Base-by-base conservation (phyloP, 192 early-diverging fungal genomes). In the Coemansia sp. region DNA sequence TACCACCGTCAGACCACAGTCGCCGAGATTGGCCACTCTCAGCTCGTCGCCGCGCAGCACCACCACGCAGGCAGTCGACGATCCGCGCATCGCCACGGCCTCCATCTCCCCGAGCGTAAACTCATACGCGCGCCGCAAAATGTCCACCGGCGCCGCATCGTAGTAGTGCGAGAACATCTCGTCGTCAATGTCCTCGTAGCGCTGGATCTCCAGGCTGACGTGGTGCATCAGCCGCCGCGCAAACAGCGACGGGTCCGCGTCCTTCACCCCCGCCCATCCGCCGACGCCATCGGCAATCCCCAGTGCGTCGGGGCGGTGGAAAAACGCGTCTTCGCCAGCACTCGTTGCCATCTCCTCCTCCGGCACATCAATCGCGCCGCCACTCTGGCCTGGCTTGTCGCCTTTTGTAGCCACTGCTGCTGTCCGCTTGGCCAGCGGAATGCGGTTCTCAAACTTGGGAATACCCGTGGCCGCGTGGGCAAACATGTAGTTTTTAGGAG, bases 251-350 rank as follows among this genome's bases (percentile, higher is more conserved):
- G 97, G 91, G 67, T 99, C 92, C 1, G 94, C 95, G 46, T 91
- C 81, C 74, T 83, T 79, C 41, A 87, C 87, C 5, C 93, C 87
- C 29, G 86, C 79, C 97, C 97, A 99, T 31, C 95, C 95, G 34
- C 97, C 95, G 10, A 99, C 95, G 5, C 97, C 97, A 69, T 97
- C 95, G 6, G 95, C 94, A 6, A 97, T 94, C 17, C 97, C 95
- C 21, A 99, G 69, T 3, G 93, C 88, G 70, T 99, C 95, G 24
- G 87, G 70, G 61, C 95, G 86, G 56, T 81, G 73, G 70, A 99
- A 99, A 73, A 93, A 99, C 5, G 95, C 92, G 73, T 99, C 97
- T 79, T 99, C 95, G 31, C 97, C 97, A 33, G 91, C 91, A 51
- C 88, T 87, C 16, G 88, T 90, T 27, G 78, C 81, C 70, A 92